These are phyloP conservation scores for Candida lessepsii DNA, from an alignment of 805 yeast species.

Conservation along the genomic window DNA sequence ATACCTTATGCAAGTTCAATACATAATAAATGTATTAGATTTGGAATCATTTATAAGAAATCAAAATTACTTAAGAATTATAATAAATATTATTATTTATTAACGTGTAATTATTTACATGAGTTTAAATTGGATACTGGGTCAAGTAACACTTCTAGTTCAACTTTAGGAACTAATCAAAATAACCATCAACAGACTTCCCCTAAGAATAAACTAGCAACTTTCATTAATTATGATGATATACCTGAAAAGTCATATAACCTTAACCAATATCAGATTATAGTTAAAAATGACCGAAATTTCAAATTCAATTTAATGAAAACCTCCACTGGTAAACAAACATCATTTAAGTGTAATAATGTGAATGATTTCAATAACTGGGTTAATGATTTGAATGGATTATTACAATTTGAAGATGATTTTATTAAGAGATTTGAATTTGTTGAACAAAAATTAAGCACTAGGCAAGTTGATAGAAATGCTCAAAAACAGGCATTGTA, in stretches of 20 bases:
- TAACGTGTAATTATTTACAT: conserved; percentile 44
- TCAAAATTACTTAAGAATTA: conserved; percentile 42
- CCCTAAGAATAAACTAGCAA: conserved; percentile 38
- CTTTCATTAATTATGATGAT: conserved; percentile 40
- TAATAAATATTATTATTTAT: conserved; percentile 34
- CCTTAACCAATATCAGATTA: conserved; percentile 36
- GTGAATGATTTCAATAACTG: conserved; percentile 48
- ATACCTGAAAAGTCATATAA: conserved; percentile 41
- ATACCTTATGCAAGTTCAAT: conserved; percentile 37
- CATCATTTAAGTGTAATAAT: conserved; percentile 45
- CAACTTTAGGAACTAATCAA: background rate
- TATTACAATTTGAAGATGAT: conserved; percentile 44
- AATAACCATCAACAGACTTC: background rate
- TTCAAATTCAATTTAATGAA: conserved; percentile 35
- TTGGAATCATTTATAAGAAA: conserved; percentile 41
- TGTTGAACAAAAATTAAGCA: conserved; percentile 42
- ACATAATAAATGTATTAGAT: conserved; percentile 40
- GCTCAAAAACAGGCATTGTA: conserved; percentile 5
- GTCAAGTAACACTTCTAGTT: conserved; percentile 17
- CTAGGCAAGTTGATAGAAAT: conserved; percentile 10
- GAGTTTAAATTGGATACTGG: conserved; percentile 30
- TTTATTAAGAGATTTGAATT: conserved; percentile 51
- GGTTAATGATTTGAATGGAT: conserved; percentile 54
- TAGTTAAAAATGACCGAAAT: conserved; percentile 30
- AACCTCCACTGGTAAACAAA: conserved; percentile 26